Conservation (phyloP, 306 rosid genomes). For the Spatholobus suberectus region DNA sequence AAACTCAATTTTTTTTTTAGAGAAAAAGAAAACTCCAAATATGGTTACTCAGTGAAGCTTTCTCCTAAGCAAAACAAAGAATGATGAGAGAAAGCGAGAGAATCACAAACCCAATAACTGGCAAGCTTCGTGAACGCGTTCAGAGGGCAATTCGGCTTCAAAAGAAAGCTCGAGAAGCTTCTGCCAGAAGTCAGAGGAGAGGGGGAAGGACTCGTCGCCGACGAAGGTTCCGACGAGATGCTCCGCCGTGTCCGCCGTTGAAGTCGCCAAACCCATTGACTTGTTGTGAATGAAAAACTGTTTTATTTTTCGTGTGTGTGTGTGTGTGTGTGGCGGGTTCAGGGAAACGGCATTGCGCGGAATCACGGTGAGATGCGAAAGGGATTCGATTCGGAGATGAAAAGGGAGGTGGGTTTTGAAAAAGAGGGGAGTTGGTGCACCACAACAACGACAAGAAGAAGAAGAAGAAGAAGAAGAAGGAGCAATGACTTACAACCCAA, state of each 20-base stretch:
- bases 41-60: neutral
- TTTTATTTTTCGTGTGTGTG: too few species aligned
- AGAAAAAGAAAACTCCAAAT: neutral
- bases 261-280: conserved; percentile 72
- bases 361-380: conserved; percentile 5
- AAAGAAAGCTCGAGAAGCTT: conserved; percentile 76
- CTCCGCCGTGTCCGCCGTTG: conserved; percentile 75
- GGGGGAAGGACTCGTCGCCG: conserved; percentile 69
- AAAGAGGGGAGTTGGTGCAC: neutral
- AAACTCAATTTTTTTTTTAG: neutral
- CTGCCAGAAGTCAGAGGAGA: conserved; percentile 87
- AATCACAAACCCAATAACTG: conserved; percentile 65
- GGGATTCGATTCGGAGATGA: conserved; percentile 37
- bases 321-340: conserved; percentile 16
- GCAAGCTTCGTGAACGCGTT: conserved; percentile 74
- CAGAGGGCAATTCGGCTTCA: conserved; percentile 60
- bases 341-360: conserved; percentile 45
- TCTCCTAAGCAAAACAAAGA: neutral
- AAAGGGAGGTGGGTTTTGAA: conserved; percentile 38
- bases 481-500: neutral
- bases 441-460: too few species aligned
- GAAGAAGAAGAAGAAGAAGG: too few species aligned
- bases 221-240: conserved; percentile 71
- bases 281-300: neutral
- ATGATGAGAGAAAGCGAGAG: neutral